phyloP scores from a whole-genome alignment of 2,329 filamentous ascomycete species.

The Clonostachys rhizophaga region DNA sequence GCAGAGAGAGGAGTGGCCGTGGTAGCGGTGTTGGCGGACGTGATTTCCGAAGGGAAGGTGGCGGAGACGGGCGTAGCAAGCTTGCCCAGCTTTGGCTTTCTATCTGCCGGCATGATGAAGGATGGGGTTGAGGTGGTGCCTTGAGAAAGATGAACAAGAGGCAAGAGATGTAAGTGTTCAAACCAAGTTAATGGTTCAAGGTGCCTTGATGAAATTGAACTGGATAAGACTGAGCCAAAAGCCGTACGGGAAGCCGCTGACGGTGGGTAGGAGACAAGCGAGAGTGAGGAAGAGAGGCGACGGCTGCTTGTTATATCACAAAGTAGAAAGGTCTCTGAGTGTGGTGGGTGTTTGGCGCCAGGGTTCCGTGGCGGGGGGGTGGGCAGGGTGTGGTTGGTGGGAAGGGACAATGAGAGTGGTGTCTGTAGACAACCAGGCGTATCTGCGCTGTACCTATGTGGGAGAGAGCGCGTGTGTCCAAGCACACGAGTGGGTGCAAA shows the following conservation, averaged over 20 bases:
- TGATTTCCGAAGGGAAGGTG: constrained; percentile 56
- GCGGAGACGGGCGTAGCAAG: constrained; percentile 59
- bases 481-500: too few species aligned
- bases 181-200: constrained; percentile 3
- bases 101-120: constrained; percentile 34
- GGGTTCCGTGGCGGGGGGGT: constrained; percentile 2
- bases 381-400: too few species aligned
- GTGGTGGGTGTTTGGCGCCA: constrained; percentile 4
- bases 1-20: constrained; percentile 64
- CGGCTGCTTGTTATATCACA: background rate
- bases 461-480: too few species aligned
- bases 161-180: background rate
- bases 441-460: too few species aligned
- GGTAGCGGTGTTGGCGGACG: constrained; percentile 57
- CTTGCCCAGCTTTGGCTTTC: constrained; percentile 56
- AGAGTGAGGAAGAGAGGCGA: background rate
- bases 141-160: background rate
- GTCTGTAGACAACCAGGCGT: background rate
- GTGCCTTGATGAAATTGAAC: background rate
- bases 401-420: constrained; percentile 1
- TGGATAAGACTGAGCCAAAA: background rate
- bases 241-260: constrained; percentile 3
- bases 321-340: background rate
- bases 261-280: background rate
- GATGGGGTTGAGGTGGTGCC: background rate